Evolutionary conservation across 2,329 filamentous ascomycete genomes (phyloP), one percentile per base, ranked within the genome.

Genomic region (Cryphonectria carpinicola): DNA sequence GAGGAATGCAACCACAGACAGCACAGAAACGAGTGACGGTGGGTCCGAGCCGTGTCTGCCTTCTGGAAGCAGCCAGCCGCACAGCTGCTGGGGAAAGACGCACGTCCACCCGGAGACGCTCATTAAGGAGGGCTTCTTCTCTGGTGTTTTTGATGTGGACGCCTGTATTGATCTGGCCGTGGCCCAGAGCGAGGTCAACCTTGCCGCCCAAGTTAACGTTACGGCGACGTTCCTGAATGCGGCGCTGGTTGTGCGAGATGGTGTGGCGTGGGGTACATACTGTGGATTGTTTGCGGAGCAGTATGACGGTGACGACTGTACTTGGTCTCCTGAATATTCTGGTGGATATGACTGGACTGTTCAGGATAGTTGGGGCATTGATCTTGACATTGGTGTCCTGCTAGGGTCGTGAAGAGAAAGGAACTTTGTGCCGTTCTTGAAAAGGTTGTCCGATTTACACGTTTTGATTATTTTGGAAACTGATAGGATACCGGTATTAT

Each of bases 351-450:
- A 64, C 6, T 64, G 39, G 61, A 46, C n/a, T 28, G n/a, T 64
- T 19, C 61, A 64, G 61, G 61, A 64, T 64, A 64, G 61, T 19
- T 64, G 61, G 61, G 61, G 61, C 39, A 43, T 64, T 19, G 61
- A 64, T n/a, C 2, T 64, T 64, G 61, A 46, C 25, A n/a, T 64
- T 43, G 61, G n/a, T 6, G 39, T 46, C 13, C 28, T 64, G 4
- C 25, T 64, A 39, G 19, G 61, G 1, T 39, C 3, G 14, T 64
- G 39, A 64, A 8, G 13, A 2, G 32, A 32, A 17, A 28, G 25
- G 7, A 13, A 8, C 52, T 19, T 32, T 14, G 1, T 17, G 54
- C 25, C 13, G n/a, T 25, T 3, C 14, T 3, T 7, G 52, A 32
- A 32, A 3, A 19, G 14, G 5, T 8, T 35, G 17, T 3, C 13